Evolutionary conservation across 176 grass and related monocot genomes (phyloP), one percentile per base, ranked within the genome.

Genomic region (Carex cristatella): DNA sequence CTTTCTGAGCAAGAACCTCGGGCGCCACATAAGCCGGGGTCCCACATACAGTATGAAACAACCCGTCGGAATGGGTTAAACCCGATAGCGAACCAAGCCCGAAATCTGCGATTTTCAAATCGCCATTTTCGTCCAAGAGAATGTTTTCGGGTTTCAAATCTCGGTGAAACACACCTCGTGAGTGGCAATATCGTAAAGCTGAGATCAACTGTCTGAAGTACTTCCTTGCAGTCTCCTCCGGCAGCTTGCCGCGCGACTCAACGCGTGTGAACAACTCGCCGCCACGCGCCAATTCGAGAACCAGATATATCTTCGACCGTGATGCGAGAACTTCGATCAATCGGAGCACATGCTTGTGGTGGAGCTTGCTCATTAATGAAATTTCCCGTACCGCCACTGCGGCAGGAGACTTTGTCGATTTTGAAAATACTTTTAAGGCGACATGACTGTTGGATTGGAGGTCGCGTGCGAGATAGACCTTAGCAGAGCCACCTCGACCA

Each of bases 81-180:
- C 38, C 71, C 2, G 84, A 31, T 18, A 80, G 33, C 74, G 92
- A 88, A 71, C 91, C 91, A 54, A 93, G 87, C 0, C 91, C 91
- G 62, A 94, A 90, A 65, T 94, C 92, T 7, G 94, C 90, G 9
- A 97, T 85, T 28, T 89, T 94, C 19, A 98, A 87, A 40, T 88
- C 86, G 18, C 93, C 93, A 13, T 56, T 56, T 44, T 27, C 88
- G 84, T 93, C 95, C 0, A 94, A 86, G 1, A 98, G 91, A 5
- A 98, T 79, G 56, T 98, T 98, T 87, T 94, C 93, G 11, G 91
- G 95, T 88, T 98, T 98, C 75, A 98, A 92, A 87, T 98, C 95
- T 51, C 95, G 91, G 93, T 98, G 95, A 87, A 58, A 98, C 7
- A 98, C 89, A 18, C 91, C 93, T 44, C 92, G 94, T 10, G 92